Conservation (phyloP, 2,329 filamentous ascomycete species). For the Nothophaeocryptopus gaeumannii region DNA sequence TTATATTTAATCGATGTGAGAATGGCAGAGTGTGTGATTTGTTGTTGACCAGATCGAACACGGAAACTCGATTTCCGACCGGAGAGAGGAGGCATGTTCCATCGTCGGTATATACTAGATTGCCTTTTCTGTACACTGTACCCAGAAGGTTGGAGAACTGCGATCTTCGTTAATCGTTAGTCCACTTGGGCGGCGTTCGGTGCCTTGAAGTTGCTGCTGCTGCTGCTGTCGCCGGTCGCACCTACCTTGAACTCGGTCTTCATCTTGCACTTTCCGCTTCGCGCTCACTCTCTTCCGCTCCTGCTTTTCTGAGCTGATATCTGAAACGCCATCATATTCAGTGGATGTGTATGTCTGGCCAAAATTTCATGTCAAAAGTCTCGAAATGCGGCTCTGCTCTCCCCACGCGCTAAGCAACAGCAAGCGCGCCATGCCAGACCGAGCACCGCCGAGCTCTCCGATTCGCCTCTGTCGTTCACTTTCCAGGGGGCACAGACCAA, state of each 20-base stretch:
- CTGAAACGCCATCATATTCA: constrained; percentile 3
- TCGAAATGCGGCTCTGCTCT: constrained; percentile 10
- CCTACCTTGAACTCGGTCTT: constrained; percentile 97
- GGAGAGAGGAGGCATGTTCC: constrained; percentile 93
- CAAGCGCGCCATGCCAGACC: no score
- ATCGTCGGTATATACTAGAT: constrained; percentile 93
- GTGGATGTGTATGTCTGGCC: background rate
- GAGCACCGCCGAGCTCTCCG: constrained; percentile 1
- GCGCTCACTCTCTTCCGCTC: background rate
- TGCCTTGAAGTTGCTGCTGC: constrained; percentile 5
- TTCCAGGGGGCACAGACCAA: constrained; percentile 7
- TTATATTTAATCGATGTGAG: constrained; percentile 89
- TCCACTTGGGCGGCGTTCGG: constrained; percentile 4
- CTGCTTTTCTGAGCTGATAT: background rate
- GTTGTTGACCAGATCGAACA: constrained; percentile 94
- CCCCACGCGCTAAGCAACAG: constrained; percentile 10
- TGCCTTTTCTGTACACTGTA: constrained; percentile 97
- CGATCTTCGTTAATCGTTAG: constrained; percentile 20
- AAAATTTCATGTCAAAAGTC: constrained; percentile 20
- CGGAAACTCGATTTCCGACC: constrained; percentile 90
- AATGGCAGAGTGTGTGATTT: constrained; percentile 86
- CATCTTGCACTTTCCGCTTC: constrained; percentile 53
- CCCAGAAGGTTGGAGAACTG: constrained; percentile 98
- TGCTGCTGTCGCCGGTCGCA: constrained; percentile 8
- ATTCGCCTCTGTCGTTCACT: constrained; percentile 2